Base-by-base conservation (phyloP, 441 rosid genomes). In the Eutrema salsugineum region DNA sequence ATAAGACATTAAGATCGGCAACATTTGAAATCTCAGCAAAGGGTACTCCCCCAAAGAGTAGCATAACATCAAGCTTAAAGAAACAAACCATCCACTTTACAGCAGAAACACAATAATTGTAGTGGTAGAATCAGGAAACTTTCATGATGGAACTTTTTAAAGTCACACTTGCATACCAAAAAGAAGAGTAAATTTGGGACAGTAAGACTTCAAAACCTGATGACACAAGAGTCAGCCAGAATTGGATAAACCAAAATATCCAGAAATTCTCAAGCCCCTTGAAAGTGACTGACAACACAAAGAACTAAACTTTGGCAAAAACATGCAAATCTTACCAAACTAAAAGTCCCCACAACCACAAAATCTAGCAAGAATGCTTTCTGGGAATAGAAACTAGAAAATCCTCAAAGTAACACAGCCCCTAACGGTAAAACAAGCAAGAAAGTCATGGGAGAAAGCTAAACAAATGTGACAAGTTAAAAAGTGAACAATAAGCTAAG, bases 241-340 rank as follows among this genome's bases (percentile, higher is more conserved):
- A 47, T 35, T 38, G 58, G 58, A 51, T 68, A 68, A 61, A 68
- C 63, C 58, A 68, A 68, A 43, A 32, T 3, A 55, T 28, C 46
- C 39, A 73, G 68, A 44, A 30, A 17, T 54, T 67, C 43, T 60
- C 44, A 61, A 60, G 42, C 19, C 42, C 49, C 11, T 32, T 72
- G 73, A 55, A 36, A 77, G 28, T 38, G 62, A 24, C 58, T 51
- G 74, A 64, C 68, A 76, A 56, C 56, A 50, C 74, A 55, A 68
- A 62, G 59, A 63, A 62, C 65, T 60, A 61, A 44, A 43, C 50
- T 44, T 68, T 68, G 63, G 69, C 66, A 66, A 60, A 71, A 68
- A 72, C 75, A 60, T 33, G 63, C 72, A 68, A 69, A 63, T 15
- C 71, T 50, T 14, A 59, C 57, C 56, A 63, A 66, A 40, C 32